Percentiles rank a stretch among this genome's conserved stretches.
These are phyloP conservation scores for Wickerhamiella pararugosa DNA, from an alignment of 1,139 yeast species.

Conservation along the genomic window DNA sequence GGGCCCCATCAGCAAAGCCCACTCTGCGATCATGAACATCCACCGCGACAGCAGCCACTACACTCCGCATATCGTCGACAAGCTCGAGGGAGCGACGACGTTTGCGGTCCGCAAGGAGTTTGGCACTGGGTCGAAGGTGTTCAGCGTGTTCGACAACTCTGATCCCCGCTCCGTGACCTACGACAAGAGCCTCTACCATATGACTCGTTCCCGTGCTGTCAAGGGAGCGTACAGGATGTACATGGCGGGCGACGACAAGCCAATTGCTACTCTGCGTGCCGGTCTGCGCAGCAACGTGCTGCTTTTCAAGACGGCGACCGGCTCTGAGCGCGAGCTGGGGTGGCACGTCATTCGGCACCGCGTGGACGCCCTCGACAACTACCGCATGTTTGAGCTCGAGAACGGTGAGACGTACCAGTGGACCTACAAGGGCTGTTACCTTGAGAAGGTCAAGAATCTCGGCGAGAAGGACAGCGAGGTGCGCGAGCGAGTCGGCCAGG, in stretches of 20 bases:
- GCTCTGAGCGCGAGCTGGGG: conserved; percentile 42
- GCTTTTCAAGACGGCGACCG: conserved; percentile 31
- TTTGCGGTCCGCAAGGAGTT: conserved; percentile 38
- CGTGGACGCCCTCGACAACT: conserved; percentile 47
- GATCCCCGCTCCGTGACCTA: conserved; percentile 18
- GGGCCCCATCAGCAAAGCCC: conserved; percentile 44
- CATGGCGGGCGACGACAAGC: conserved; percentile 37
- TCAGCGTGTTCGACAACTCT: conserved; percentile 38
- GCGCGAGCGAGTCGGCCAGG: conserved; percentile 41
- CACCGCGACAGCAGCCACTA: conserved; percentile 44
- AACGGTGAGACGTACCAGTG: conserved; percentile 50
- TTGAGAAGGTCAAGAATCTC: conserved; percentile 40
- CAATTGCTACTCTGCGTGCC: conserved; percentile 44
- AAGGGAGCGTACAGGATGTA: conserved; percentile 50
- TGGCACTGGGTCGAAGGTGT: conserved; percentile 43
- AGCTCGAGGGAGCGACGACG: conserved; percentile 24
- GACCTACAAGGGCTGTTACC: conserved; percentile 43
- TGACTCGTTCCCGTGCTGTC: conserved; percentile 45
- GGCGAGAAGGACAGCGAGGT: conserved; percentile 52
- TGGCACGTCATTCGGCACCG: conserved; percentile 46
- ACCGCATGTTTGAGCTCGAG: conserved; percentile 41
- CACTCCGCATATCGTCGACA: conserved; percentile 38
- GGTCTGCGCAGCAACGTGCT: conserved; percentile 45
- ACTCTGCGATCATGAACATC: conserved; percentile 39
- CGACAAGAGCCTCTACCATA: conserved; percentile 33